phyloP scores from a whole-genome alignment of 2,329 filamentous ascomycete species.

The Fusarium odoratissimum region DNA sequence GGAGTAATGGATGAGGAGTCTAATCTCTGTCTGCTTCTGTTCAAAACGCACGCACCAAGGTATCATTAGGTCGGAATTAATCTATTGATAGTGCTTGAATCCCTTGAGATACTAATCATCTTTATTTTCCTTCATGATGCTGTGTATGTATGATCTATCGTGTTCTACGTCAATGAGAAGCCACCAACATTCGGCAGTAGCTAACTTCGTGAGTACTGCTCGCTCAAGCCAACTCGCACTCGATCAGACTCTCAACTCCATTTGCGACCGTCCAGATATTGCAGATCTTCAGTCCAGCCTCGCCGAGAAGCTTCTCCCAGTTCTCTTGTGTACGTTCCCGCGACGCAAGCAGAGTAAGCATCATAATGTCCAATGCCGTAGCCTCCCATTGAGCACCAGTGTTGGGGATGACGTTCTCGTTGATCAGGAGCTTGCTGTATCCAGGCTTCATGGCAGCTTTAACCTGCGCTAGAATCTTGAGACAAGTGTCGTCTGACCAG shows the following conservation, averaged over 20 bases:
- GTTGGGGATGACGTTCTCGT: slow-evolving; percentile 53
- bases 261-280: slow-evolving; percentile 49
- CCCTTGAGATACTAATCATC: rapidly evolving
- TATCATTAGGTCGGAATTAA: no score
- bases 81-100: rapidly evolving
- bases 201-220: rapidly evolving
- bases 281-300: slow-evolving; percentile 50
- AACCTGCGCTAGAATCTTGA: slow-evolving; percentile 47
- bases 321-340: slow-evolving; percentile 52
- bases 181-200: rapidly evolving
- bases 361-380: slow-evolving; percentile 53
- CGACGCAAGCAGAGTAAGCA: slow-evolving; percentile 48
- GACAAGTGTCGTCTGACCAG: slow-evolving; percentile 52
- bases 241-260: slow-evolving; percentile 54
- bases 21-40: slow-evolving; percentile 49
- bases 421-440: slow-evolving; percentile 53
- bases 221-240: slow-evolving; percentile 46
- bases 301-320: slow-evolving; percentile 50
- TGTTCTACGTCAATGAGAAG: background rate
- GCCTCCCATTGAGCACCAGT: slow-evolving; percentile 51
- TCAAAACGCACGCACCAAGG: no score
- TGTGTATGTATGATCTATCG: background rate
- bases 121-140: background rate
- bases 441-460: slow-evolving; percentile 52
- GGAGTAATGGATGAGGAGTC: slow-evolving; percentile 1